These are phyloP conservation scores for Amanita phalloides DNA, from an alignment of 768 basidiomycete species.

Conservation along the genomic window DNA sequence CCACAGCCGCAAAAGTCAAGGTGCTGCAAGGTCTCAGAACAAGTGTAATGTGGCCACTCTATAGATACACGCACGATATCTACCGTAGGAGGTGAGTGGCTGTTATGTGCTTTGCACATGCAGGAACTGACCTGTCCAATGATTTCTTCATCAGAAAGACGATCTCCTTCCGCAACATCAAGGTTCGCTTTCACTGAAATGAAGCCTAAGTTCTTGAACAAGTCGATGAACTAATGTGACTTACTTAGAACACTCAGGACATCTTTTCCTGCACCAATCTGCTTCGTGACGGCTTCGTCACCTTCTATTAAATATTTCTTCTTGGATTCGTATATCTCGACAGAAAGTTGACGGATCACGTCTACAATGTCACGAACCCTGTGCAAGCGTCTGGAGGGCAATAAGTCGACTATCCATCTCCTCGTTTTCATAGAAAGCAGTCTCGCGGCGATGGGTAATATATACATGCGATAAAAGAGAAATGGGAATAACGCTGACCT, in stretches of 20 bases:
- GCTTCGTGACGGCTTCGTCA: slow-evolving; percentile 19
- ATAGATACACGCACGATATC: neutral
- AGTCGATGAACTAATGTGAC: slow-evolving; percentile 7
- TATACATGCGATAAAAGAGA: slow-evolving; percentile 10
- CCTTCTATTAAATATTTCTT: slow-evolving; percentile 21
- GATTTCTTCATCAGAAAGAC: slow-evolving; percentile 24
- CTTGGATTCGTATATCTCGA: slow-evolving; percentile 26
- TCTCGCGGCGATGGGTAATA: slow-evolving; percentile 11
- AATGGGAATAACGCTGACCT: slow-evolving; percentile 11
- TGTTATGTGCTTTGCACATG: neutral
- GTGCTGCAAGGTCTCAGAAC: neutral
- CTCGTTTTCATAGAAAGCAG: slow-evolving; percentile 19
- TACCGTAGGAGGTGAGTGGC: neutral
- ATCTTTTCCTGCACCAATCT: slow-evolving; percentile 29
- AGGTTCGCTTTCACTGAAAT: slow-evolving; percentile 29
- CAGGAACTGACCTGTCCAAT: slow-evolving; percentile 19
- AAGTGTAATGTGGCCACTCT: too few species aligned
- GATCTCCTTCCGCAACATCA: slow-evolving; percentile 19
- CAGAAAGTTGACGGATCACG: slow-evolving; percentile 22
- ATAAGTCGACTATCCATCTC: slow-evolving; percentile 19
- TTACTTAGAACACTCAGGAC: slow-evolving; percentile 35
- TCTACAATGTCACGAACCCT: slow-evolving; percentile 22
- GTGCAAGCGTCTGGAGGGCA: slow-evolving; percentile 23
- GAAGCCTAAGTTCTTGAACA: neutral
- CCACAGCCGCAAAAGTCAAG: slow-evolving; percentile 6